Evolutionary conservation across 129 eudicot genomes (phyloP).

Genomic region (Saposhnikovia divaricata): DNA sequence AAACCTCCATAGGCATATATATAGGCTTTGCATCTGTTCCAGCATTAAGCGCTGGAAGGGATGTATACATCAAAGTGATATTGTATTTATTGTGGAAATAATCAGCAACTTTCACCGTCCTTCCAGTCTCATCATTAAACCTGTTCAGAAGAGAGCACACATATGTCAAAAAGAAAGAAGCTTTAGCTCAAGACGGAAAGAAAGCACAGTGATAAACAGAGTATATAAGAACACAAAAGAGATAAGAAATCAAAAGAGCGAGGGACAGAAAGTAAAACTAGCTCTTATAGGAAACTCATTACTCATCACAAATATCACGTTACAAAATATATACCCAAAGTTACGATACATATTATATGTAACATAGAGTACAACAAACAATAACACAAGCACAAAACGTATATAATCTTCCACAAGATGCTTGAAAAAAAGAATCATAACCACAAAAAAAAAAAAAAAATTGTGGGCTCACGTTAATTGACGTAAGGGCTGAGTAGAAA

Average conservation of each 20-base stretch:
- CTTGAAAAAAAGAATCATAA: not conserved
- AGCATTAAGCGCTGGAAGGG: conserved; percentile 47
- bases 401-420: not conserved
- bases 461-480: conserved; percentile 27
- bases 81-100: conserved; percentile 38
- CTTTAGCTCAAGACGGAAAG: not conserved
- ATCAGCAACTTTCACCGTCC: conserved; percentile 18
- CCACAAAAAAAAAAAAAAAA: not conserved
- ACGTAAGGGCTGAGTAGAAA: conserved; percentile 19
- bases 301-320: not conserved
- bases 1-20: conserved; percentile 83
- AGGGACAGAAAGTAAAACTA: not conserved
- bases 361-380: not conserved
- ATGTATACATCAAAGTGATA: conserved; percentile 6
- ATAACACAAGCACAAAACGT: not conserved
- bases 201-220: not conserved
- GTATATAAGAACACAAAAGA: not conserved
- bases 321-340: not conserved
- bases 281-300: not conserved
- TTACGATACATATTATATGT: no score
- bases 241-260: not conserved
- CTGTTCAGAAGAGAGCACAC: conserved; percentile 7
- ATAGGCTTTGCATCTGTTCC: conserved; percentile 50
- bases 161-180: not conserved
- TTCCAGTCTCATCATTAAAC: conserved; percentile 22